A percentile compares a stretch with the other conserved stretches of the same genome.
phyloP scores from a whole-genome alignment of 768 basidiomycete species.

The Lactifluus echinatus region DNA sequence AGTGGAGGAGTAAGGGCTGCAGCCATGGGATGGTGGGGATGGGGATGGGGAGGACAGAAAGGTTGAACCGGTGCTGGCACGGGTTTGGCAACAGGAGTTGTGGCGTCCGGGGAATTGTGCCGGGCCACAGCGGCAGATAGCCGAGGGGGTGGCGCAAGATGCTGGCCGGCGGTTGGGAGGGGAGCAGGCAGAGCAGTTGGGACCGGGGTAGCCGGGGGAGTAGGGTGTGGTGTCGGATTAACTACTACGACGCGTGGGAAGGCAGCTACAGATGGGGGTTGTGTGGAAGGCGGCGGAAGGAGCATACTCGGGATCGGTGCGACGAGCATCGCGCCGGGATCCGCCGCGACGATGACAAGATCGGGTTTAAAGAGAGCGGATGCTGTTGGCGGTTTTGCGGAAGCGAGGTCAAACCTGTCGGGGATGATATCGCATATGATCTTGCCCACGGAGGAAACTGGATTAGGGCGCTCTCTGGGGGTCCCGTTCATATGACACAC shows the following conservation, averaged over 20 bases:
- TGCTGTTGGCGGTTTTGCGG: slow-evolving; percentile 18
- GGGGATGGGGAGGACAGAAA: slow-evolving; percentile 29
- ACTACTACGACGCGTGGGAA: slow-evolving; percentile 59
- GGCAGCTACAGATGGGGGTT: slow-evolving; percentile 23
- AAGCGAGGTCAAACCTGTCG: slow-evolving; percentile 27
- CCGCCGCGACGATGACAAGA: slow-evolving; percentile 15
- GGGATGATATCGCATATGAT: slow-evolving; percentile 57
- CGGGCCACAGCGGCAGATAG: slow-evolving; percentile 19
- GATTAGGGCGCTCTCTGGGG: no score
- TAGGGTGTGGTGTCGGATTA: slow-evolving; percentile 70
- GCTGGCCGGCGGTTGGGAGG: slow-evolving; percentile 26
- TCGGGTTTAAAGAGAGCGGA: slow-evolving; percentile 16
- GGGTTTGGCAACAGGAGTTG: slow-evolving; percentile 14
- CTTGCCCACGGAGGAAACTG: slow-evolving; percentile 32
- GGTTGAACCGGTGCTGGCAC: slow-evolving; percentile 22
- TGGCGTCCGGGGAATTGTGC: slow-evolving; percentile 8
- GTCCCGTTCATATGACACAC: no score
- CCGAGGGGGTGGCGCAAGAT: slow-evolving; percentile 25
- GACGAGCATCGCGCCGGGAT: slow-evolving; percentile 20
- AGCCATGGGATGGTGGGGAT: slow-evolving; percentile 27
- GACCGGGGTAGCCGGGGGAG: slow-evolving; percentile 63
- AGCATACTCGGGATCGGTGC: slow-evolving; percentile 23
- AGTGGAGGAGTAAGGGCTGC: neutral
- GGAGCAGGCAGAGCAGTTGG: slow-evolving; percentile 23
- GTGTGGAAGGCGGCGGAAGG: slow-evolving; percentile 15